Evolutionary conservation across 441 rosid species (phyloP), one percentile per base, ranked within the genome.

Genomic region (Manihot esculenta): DNA sequence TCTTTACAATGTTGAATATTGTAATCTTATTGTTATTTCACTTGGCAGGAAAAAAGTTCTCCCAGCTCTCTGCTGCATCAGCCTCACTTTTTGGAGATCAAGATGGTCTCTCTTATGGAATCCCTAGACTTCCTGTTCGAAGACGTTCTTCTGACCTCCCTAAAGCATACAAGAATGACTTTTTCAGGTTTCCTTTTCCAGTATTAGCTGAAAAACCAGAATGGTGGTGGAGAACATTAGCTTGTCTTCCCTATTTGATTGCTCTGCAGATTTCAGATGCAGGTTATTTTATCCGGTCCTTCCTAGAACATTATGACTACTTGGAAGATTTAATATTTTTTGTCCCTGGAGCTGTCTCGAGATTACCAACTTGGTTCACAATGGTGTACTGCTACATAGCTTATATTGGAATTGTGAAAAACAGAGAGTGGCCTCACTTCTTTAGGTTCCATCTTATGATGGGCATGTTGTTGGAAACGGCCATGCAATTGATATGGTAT

Each of bases 181-280:
- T 82, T 47, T 84, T 85, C 72, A 76, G 81, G 71, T 76, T 88
- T 67, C 82, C 76, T 47, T 72, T 76, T 51, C 94, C 93, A 17
- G 77, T 69, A 66, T 67, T 84, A 51, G 50, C 59, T 2, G 85
- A 83, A 81, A 88, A 85, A 70, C 97, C 91, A 44, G 88, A 86
- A 53, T 93, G 97, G 97, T 88, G 90, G 93, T 84, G 90, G 89
- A 87, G 97, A 71, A 88, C 93, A 26, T 69, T 89, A 59, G 88
- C 97, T 54, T 79, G 85, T 66, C 53, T 85, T 30, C 94, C 97
- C 33, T 91, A 89, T 70, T 41, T 87, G 73, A 75, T 93, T 62
- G 87, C 98, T 1, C 78, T 91, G 62, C 91, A 93, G 72, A 81
- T 87, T 51, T 91, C 96, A 3, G 94, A 88, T n/a, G 78, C 84